phyloP scores from a whole-genome alignment of 495 filamentous ascomycete species.

The Glutinoglossum americanum region DNA sequence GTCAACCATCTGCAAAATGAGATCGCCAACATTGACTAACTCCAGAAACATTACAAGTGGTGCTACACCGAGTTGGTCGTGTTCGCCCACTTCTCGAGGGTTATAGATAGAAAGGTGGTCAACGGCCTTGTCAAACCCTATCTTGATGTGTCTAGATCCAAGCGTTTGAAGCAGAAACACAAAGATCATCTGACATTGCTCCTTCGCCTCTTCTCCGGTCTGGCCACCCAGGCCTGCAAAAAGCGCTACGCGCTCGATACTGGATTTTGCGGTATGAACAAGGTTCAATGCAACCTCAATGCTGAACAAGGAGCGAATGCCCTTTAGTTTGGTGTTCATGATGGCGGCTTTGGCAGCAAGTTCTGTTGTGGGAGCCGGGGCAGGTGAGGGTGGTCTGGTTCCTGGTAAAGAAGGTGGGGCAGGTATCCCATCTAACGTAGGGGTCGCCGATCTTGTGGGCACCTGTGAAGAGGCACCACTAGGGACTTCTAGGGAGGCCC shows the following conservation, averaged over 20 bases:
- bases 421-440: conserved; percentile 1
- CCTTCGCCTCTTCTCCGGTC: conserved; percentile 60
- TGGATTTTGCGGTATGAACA: conserved; percentile 76
- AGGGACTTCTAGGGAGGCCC: not conserved
- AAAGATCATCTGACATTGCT: conserved; percentile 84
- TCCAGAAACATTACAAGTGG: conserved; percentile 93
- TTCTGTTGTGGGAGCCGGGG: conserved; percentile 56
- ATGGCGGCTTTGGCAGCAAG: conserved; percentile 88
- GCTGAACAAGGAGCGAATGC: conserved; percentile 83
- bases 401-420: not conserved
- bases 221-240: conserved; percentile 63
- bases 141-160: conserved; percentile 68
- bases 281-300: conserved; percentile 84
- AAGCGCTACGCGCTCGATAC: conserved; percentile 62
- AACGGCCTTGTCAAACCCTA: conserved; percentile 80
- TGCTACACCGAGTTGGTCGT: conserved; percentile 51
- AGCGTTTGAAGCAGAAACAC: conserved; percentile 62
- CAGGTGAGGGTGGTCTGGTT: not conserved
- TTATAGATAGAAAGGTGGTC: conserved; percentile 81
- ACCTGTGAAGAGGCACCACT: not conserved
- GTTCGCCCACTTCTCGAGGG: conserved; percentile 60
- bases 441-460: conserved; percentile 10
- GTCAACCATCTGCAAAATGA: conserved; percentile 98
- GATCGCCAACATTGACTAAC: conserved; percentile 90
- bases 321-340: conserved; percentile 84